phyloP scores from a whole-genome alignment of 345 rosid species.

The Boechera divaricarpa region DNA sequence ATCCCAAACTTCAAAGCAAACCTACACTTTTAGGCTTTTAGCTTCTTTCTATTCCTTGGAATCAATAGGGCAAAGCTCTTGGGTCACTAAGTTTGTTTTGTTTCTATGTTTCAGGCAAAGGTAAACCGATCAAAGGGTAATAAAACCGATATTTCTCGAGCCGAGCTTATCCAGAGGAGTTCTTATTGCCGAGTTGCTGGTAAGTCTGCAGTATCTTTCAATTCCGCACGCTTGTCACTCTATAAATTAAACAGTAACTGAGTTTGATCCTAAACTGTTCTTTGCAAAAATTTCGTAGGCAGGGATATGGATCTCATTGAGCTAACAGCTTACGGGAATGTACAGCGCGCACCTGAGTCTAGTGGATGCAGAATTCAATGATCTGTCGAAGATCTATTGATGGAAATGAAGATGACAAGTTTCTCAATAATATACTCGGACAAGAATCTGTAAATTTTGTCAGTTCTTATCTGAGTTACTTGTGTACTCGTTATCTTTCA shows the following conservation, averaged over 20 bases:
- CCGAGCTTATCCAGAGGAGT: conserved; percentile 86
- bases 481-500: neutral
- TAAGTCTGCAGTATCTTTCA: conserved; percentile 35
- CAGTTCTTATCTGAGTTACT: neutral
- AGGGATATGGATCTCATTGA: conserved; percentile 95
- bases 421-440: neutral
- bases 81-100: neutral
- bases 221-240: neutral
- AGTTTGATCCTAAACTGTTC: conserved; percentile 11
- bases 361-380: conserved; percentile 89
- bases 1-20: neutral
- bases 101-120: conserved; percentile 59
- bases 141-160: conserved; percentile 72
- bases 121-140: conserved; percentile 93
- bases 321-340: conserved; percentile 87
- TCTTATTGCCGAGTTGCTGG: conserved; percentile 93
- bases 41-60: neutral
- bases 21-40: neutral
- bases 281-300: conserved; percentile 43
- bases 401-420: neutral
- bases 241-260: neutral
- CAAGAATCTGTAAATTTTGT: conserved; percentile 19
- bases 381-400: conserved; percentile 26
- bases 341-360: conserved; percentile 59
- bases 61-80: conserved; percentile 1